These are phyloP conservation scores for Cokeromyces recurvatus DNA, from an alignment of 371 early-diverging fungal species.

Conservation along the genomic window DNA sequence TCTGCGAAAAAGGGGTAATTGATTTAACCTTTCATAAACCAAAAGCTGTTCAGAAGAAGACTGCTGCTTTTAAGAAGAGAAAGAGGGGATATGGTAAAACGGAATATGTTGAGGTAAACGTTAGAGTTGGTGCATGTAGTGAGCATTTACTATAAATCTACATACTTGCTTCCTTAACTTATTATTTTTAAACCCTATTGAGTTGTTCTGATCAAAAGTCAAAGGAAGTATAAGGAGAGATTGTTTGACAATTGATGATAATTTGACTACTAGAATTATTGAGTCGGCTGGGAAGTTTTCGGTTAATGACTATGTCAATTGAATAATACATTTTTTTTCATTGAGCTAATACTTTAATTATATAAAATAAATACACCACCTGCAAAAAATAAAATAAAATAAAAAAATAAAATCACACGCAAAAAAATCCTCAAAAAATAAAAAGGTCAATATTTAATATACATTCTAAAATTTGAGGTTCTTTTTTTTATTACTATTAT, in stretches of 20 bases:
- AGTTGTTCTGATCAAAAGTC: conserved; percentile 13
- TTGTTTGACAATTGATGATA: conserved; percentile 10
- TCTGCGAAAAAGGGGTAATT: conserved; percentile 6
- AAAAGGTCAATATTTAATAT: too few species aligned
- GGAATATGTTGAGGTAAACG: conserved; percentile 2
- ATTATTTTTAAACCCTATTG: conserved; percentile 13
- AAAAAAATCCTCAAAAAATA: too few species aligned
- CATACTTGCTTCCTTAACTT: conserved; percentile 12
- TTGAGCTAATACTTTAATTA: too few species aligned
- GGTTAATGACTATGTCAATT: too few species aligned
- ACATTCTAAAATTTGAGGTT: too few species aligned
- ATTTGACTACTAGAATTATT: conserved; percentile 3
- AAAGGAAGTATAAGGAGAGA: conserved; percentile 9
- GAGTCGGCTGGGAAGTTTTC: too few species aligned
- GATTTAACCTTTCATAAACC: conserved; percentile 3
- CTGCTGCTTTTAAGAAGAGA: background rate
- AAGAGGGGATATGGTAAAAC: background rate
- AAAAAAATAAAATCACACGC: too few species aligned
- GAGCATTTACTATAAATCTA: conserved; percentile 10
- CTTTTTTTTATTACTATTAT: too few species aligned
- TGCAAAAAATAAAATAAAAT: too few species aligned
- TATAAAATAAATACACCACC: too few species aligned
- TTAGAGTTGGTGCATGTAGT: conserved; percentile 9
- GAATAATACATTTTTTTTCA: too few species aligned
- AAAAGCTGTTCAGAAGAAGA: conserved; percentile 7